These are phyloP conservation scores for Pseudocercospora pini-densiflorae DNA, from an alignment of 2,329 filamentous ascomycete genomes.

Conservation along the genomic window DNA sequence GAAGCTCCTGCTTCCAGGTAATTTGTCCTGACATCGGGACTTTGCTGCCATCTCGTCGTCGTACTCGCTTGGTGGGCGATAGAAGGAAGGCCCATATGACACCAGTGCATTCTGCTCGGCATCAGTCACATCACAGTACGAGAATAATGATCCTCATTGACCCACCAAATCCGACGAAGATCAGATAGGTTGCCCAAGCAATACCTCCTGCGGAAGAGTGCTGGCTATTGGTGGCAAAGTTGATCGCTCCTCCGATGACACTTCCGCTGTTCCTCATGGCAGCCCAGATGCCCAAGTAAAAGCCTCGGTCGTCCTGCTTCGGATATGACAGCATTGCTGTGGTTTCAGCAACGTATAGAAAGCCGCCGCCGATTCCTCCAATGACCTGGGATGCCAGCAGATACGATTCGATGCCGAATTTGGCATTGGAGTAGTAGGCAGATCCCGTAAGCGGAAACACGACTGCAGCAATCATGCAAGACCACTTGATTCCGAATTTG, in stretches of 20 bases:
- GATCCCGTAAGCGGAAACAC: conserved; percentile 43
- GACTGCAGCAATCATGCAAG: conserved; percentile 44
- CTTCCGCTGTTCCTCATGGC: conserved; percentile 43
- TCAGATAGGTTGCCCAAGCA: conserved; percentile 39
- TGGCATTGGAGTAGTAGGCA: conserved; percentile 42
- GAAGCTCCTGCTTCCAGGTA: conserved; percentile 32
- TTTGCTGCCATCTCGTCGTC: conserved; percentile 32
- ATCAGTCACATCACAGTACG: neutral
- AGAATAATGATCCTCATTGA: neutral
- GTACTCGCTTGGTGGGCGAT: conserved; percentile 33
- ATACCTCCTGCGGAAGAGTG: conserved; percentile 33
- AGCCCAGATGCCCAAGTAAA: conserved; percentile 42
- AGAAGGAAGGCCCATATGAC: conserved; percentile 38
- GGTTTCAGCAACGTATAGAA: conserved; percentile 42
- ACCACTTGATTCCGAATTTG: conserved; percentile 45
- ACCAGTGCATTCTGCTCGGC: conserved; percentile 34
- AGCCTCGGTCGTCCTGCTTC: conserved; percentile 40
- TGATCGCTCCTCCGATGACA: conserved; percentile 43
- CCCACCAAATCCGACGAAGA: conserved; percentile 39
- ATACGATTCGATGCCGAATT: conserved; percentile 39
- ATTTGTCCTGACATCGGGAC: conserved; percentile 29
- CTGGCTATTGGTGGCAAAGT: conserved; percentile 38
- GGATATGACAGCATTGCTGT: conserved; percentile 46
- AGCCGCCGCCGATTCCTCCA: conserved; percentile 28
- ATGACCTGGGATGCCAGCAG: conserved; percentile 40